phyloP scores from a whole-genome alignment of 805 yeast genomes.

The Suhomyces canberraensis region DNA sequence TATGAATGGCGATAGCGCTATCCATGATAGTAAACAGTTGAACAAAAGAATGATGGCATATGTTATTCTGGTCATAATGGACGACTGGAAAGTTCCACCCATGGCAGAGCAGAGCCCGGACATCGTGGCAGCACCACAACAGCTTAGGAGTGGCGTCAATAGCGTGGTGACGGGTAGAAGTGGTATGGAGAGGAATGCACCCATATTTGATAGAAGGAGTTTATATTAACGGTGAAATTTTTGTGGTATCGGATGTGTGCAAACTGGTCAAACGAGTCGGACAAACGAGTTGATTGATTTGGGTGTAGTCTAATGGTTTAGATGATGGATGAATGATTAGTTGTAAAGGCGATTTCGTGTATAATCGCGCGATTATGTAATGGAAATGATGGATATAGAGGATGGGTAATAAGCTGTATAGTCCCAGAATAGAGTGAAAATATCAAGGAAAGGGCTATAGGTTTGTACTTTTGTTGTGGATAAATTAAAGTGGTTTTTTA shows the following conservation, averaged over 20 bases:
- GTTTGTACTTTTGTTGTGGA: no score
- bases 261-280: no score
- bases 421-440: no score
- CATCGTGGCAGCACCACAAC: slow-evolving; percentile 72
- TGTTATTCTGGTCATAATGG: slow-evolving; percentile 78
- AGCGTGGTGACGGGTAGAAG: slow-evolving; percentile 46
- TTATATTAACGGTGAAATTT: background rate
- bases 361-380: no score
- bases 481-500: no score
- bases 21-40: slow-evolving; percentile 87
- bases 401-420: no score
- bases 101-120: slow-evolving; percentile 53
- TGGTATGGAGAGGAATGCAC: slow-evolving; percentile 71
- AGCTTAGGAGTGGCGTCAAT: slow-evolving; percentile 61
- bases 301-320: no score
- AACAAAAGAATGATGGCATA: slow-evolving; percentile 77
- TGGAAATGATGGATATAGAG: no score
- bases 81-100: slow-evolving; percentile 65
- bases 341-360: background rate
- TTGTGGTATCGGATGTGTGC: no score
- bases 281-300: no score
- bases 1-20: slow-evolving; percentile 81
- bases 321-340: no score
- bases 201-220: slow-evolving; percentile 40
- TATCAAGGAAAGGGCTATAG: no score